Percentiles rank a stretch among this genome's conserved stretches.
Conservation (phyloP, 2,329 filamentous ascomycete genomes). For the Arthrinium puccinioides region DNA sequence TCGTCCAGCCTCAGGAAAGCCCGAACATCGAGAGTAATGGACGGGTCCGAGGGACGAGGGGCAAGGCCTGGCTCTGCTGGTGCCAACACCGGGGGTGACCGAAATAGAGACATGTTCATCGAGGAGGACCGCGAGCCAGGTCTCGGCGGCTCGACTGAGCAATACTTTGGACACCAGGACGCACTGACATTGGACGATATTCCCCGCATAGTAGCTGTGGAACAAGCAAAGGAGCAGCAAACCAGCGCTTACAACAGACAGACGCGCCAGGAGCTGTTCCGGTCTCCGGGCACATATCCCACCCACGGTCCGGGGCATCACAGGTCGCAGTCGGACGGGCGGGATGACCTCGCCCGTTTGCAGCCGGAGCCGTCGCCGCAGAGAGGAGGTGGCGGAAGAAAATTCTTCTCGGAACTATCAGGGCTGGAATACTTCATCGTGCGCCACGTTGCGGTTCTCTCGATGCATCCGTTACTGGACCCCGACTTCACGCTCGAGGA, state of each 20-base stretch:
- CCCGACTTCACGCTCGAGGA: slow-evolving; percentile 91
- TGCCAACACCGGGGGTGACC: slow-evolving; percentile 43
- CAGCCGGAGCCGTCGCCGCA: slow-evolving; percentile 45
- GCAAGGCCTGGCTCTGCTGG: slow-evolving; percentile 67
- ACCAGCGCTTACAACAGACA: slow-evolving; percentile 75
- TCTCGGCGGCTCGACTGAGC: slow-evolving; percentile 63
- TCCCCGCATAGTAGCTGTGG: slow-evolving; percentile 87
- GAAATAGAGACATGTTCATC: slow-evolving; percentile 59
- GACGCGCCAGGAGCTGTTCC: slow-evolving; percentile 62
- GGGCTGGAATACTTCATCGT: slow-evolving; percentile 97
- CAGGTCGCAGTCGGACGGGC: slow-evolving; percentile 51
- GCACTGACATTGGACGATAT: slow-evolving; percentile 94
- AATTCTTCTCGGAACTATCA: slow-evolving; percentile 93
- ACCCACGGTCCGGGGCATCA: slow-evolving; percentile 53
- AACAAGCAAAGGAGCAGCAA: slow-evolving; percentile 86
- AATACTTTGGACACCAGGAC: slow-evolving; percentile 85
- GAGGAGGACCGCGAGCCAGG: slow-evolving; percentile 69
- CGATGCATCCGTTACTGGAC: slow-evolving; percentile 88
- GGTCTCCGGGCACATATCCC: slow-evolving; percentile 48
- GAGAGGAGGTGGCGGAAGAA: slow-evolving; percentile 52
- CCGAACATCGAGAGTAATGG: slow-evolving; percentile 84
- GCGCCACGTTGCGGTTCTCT: slow-evolving; percentile 86
- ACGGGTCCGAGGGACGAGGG: slow-evolving; percentile 66
- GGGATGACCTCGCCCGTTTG: slow-evolving; percentile 42
- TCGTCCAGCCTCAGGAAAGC: slow-evolving; percentile 90